Evolutionary conservation across 179 eudicot genomes (phyloP), one percentile per base, ranked within the genome.

Genomic region (Heliamphora pulchella): DNA sequence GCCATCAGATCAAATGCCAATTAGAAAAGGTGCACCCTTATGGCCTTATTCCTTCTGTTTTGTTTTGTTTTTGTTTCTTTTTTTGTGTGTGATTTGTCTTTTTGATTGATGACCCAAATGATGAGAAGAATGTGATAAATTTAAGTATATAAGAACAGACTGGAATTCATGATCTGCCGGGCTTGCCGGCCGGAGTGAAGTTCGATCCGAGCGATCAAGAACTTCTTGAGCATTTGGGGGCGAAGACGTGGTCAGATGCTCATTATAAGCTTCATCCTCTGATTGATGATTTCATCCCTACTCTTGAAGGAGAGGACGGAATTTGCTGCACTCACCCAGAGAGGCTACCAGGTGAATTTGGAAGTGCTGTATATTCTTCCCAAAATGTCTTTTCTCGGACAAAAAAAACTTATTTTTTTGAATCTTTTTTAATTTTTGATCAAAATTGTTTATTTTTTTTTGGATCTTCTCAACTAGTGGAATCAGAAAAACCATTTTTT

Each of bases 131-230:
- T 59, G 2, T 58, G 18, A 14, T 31, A 31, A 31, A 59, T 15
- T 59, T 15, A n/a, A 59, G 17, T 59, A 3, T 31, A 2, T 53
- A 31, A 51, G 47, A 81, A 50, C 66, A 89, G 90, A 88, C 70
- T 2, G 82, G 78, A 75, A 89, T 89, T 63, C 87, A 90, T 76
- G 87, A 90, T 78, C 76, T 88, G 48, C 90, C 90, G 31, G 90
- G 93, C 1, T 77, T 90, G 22, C 93, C 93, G 0, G 90, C 91
- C 0, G 93, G 93, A 15, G 91, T 90, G 78, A 87, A 89, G 85
- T 90, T 90, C 73, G 93, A 90, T 83, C 93, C 93, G 62, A 89
- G 86, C 14, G 93, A 90, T 80, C 89, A 87, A 82, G 93, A 90
- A 73, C 73, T 90, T 46, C 77, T 90, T 17, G 85, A 87, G 48